Evolutionary conservation across 805 yeast genomes (phyloP), one percentile per base, ranked within the genome.

Genomic region (Zygotorulaspora florentina): DNA sequence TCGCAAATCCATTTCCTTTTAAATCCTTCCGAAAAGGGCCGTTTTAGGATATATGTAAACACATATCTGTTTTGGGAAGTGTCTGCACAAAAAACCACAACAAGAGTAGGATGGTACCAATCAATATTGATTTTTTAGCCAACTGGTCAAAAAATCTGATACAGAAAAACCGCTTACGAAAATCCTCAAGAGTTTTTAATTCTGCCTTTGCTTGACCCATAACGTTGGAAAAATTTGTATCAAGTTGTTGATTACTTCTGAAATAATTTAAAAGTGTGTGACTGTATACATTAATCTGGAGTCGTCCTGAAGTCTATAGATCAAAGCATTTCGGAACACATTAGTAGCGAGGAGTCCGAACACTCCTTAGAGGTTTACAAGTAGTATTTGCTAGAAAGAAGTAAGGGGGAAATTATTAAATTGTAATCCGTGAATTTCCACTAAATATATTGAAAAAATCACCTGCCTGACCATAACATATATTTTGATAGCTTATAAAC

Each of bases 71-170:
- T 33, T 16, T n/a, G 20, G 36, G 20, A 13, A 33, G 20, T 10
- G 36, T 33, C 36, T 33, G 36, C 36, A 33, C 36, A 33, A 33
- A 33, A 33, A 33, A 33, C n/a, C 36, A 33, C 11, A 33, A 16
- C 18, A 13, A n/a, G 36, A 33, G 13, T 13, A 10, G 36, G 20
- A 4, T 16, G 15, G 33, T 12, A 29, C 33, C 15, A 29, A 9
- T 13, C 15, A 29, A 13, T 29, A 33, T 33, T 33, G 36, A 33
- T 16, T 33, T 33, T 16, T 16, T 33, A 28, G 17, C 37, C 36
- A 26, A 39, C 28, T 29, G 42, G 42, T 30, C 28, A 38, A 35
- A n/a, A 38, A 26, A 30, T 12, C n/a, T 9, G 20, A 38, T 37
- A 28, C 31, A 37, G 40, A 37, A 37, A 5, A n/a, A 37, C 33